Conservation (phyloP, 306 rosid genomes). For the Nissolia schottii region DNA sequence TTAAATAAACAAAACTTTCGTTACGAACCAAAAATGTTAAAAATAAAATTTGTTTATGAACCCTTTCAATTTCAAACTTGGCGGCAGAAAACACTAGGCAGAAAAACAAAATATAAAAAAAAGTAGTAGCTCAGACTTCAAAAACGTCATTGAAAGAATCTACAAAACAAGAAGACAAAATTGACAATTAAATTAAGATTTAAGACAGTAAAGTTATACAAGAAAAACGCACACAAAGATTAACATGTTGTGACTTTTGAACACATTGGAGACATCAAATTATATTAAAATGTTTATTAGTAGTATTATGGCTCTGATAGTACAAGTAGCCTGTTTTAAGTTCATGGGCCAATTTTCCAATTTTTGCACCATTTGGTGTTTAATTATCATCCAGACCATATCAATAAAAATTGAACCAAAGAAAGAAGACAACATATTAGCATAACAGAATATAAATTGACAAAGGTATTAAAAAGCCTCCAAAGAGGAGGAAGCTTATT, state of each 20-base stretch:
- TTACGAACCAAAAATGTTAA: neutral
- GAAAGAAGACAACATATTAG: neutral
- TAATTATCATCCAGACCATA: neutral
- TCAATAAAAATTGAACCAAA: neutral
- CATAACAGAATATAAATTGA: neutral
- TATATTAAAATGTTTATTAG: neutral
- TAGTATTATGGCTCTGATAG: neutral
- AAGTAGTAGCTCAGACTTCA: neutral
- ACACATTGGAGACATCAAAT: neutral
- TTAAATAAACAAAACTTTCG: neutral
- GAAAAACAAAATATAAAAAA: neutral
- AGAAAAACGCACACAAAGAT: neutral
- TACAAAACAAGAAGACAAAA: neutral
- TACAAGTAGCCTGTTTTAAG: neutral
- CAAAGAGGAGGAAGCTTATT: neutral
- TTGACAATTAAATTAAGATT: neutral
- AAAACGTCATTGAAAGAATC: neutral
- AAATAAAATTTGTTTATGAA: neutral
- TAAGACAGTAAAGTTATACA: neutral
- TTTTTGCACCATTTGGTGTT: neutral
- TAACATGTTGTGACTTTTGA: neutral
- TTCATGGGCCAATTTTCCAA: neutral
- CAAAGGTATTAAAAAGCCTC: neutral
- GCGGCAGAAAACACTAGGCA: neutral
- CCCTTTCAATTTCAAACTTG: conserved; percentile 6